Base-by-base conservation (phyloP, 2,329 filamentous ascomycete genomes). In the Bipolaris sorokiniana region DNA sequence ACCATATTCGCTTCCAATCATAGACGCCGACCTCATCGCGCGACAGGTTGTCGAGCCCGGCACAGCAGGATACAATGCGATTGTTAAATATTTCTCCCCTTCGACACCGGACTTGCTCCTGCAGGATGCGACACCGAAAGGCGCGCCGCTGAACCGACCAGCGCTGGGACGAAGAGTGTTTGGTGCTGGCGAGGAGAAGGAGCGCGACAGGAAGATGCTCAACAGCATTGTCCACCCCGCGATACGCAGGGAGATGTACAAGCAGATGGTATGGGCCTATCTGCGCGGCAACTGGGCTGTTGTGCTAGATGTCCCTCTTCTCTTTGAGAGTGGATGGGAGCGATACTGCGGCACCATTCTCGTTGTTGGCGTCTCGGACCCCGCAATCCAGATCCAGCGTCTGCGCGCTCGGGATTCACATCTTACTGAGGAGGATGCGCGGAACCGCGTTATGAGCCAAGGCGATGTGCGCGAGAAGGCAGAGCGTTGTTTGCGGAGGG, bases 1-100 rank as follows among this genome's bases (percentile, higher is more conserved):
- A 5, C 95, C 94, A 0, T 90, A 97, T 82, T 89, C 86, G 59
- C 85, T 99, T 60, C 93, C 95, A 69, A 85, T 99, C 67, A 89
- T 99, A 80, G 95, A 99, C 74, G 94, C 95, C 73, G 95, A 99
- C 80, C 80, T 96, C 54, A 84, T 98, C 59, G 94, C 95, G 46
- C 92, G 94, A 68, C 86, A 95, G 76, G 95, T 98, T 58, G 94
- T 99, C 75, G 92, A 96, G 76, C 95, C 95, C 1, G 95, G 95
- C 26, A 96, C 91, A 5, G 73, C 84, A 11, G 94, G 90, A 66
- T 97, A 98, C 82, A 81, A 84, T 48, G 87, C 89, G 59, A 97
- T 99, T 65, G 85, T 98, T 38, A 78, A 83, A 18, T 83, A 97
- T 78, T 99, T 99, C 76, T 85, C 84, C 0, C 84, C 91, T 26